Percentiles rank a stretch among this genome's conserved stretches.
These are phyloP conservation scores for Solanum appendiculatum DNA, from an alignment of 257 asterid genomes.

Conservation along the genomic window DNA sequence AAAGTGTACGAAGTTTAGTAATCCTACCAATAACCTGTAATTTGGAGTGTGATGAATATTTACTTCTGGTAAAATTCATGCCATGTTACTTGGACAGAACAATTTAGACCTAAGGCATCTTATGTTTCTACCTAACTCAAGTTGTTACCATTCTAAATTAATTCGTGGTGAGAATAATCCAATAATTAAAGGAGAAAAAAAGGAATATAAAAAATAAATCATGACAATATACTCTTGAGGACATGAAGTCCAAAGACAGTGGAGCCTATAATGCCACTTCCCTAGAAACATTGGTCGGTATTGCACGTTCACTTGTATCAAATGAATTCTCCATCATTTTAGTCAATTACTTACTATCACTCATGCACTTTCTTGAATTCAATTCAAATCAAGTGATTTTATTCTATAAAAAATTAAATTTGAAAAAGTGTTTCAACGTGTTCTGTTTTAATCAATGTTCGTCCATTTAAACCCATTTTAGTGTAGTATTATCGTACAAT, in stretches of 20 bases:
- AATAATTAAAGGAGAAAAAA: not conserved
- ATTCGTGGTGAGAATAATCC: not conserved
- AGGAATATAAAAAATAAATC: not conserved
- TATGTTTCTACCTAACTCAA: not conserved
- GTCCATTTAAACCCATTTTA: not conserved
- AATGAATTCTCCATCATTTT: not conserved
- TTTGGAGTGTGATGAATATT: not conserved
- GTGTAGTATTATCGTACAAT: not conserved
- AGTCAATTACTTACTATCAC: not conserved
- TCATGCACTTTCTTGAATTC: not conserved
- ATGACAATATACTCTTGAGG: not conserved
- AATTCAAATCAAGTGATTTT: not conserved
- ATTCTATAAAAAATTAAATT: not conserved
- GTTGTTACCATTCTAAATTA: not conserved
- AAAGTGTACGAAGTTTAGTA: not conserved
- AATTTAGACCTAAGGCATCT: slow-evolving; percentile 8
- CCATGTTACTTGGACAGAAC: not conserved
- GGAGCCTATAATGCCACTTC: slow-evolving; percentile 3
- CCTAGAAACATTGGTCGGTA: slow-evolving; percentile 1
- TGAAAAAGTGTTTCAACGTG: not conserved
- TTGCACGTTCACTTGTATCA: slow-evolving; percentile 3
- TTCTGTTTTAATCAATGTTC: not conserved
- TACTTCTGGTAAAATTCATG: not conserved
- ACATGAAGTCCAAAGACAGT: not conserved
- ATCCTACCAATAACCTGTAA: not conserved